Evolutionary conservation across 306 rosid genomes (phyloP), one percentile per base, ranked within the genome.

Genomic region (Alnus rubra): DNA sequence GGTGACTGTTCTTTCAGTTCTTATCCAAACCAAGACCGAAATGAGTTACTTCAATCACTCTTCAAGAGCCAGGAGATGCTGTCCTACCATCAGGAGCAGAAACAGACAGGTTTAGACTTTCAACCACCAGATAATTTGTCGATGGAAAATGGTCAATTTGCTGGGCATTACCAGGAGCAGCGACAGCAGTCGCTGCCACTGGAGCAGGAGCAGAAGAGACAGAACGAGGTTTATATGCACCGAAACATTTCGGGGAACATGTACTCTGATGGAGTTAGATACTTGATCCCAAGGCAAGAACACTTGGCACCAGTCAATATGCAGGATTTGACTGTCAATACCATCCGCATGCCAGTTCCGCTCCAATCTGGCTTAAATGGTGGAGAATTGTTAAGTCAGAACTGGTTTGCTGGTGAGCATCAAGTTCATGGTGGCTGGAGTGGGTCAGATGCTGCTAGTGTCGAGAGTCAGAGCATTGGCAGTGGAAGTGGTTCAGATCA

Each of bases 321-420:
- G 88, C 87, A 88, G 44, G 96, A 88, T 75, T 95, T 97, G 98
- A 78, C 89, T 74, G 77, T 81, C 79, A 84, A 85, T 78, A 58
- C 85, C 23, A 75, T 86, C 71, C 86, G 83, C 49, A 44, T 90
- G 74, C 56, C 90, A 47, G 85, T 88, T 33, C 93, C 91, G 77
- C 86, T 85, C 76, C 97, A 88, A 39, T 68, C 95, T 82, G 90
- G 87, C 59, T 52, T 89, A 39, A 84, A 63, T 50, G 80, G 89
- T 30, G 97, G 86, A 79, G 88, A 82, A 55, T 86, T 90, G 73
- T 84, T 76, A 71, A 86, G 87, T 75, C 90, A 84, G 52, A 86
- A 91, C 77, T 93, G 99, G 99, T 85, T 87, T 86, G 79, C 96
- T 42, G 87, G 90, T 30, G 91, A 86, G 33, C 92, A 90, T 81